phyloP scores from a whole-genome alignment of 352 stramenopile species.

The Pythium biforme region DNA sequence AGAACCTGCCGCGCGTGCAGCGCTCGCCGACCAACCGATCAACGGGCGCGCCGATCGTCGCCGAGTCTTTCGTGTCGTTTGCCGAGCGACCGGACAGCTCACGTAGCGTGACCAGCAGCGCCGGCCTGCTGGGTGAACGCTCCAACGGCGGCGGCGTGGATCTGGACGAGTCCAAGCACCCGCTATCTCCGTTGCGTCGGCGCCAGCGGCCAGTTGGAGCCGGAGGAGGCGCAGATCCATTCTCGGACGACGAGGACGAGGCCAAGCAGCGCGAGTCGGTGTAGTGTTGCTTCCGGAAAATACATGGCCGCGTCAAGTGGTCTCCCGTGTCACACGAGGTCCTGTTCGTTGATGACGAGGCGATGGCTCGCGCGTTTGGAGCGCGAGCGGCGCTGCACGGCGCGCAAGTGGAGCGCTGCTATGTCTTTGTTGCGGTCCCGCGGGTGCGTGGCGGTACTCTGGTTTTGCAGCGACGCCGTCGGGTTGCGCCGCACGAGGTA shows the following conservation, averaged over 20 bases:
- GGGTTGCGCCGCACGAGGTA: background rate
- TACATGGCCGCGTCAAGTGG: background rate
- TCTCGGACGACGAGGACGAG: conserved; percentile 30
- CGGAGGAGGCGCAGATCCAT: conserved; percentile 9
- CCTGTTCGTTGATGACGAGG: conserved; percentile 34
- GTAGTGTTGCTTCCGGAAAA: conserved; percentile 16
- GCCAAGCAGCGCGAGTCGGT: conserved; percentile 30
- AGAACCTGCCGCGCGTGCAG: conserved; percentile 73
- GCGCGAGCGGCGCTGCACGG: conserved; percentile 54
- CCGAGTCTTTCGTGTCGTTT: background rate
- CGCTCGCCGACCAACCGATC: conserved; percentile 43
- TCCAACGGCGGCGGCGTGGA: background rate
- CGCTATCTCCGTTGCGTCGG: conserved; percentile 39
- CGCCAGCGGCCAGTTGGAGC: conserved; percentile 25
- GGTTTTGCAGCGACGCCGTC: background rate
- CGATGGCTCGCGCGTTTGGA: conserved; percentile 32
- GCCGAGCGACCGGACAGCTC: conserved; percentile 35
- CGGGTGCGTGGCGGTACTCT: conserved; percentile 2
- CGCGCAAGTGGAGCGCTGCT: conserved; percentile 49
- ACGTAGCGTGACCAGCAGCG: conserved; percentile 44
- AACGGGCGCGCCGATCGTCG: background rate
- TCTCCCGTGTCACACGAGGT: conserved; percentile 9
- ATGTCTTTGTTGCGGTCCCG: conserved; percentile 69
- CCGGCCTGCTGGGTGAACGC: conserved; percentile 21
- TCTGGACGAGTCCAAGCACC: conserved; percentile 23